A percentile compares a stretch with the other conserved stretches of the same genome.
Evolutionary conservation across 768 basidiomycete genomes (phyloP).

Genomic region (Trametes cinnabarina): DNA sequence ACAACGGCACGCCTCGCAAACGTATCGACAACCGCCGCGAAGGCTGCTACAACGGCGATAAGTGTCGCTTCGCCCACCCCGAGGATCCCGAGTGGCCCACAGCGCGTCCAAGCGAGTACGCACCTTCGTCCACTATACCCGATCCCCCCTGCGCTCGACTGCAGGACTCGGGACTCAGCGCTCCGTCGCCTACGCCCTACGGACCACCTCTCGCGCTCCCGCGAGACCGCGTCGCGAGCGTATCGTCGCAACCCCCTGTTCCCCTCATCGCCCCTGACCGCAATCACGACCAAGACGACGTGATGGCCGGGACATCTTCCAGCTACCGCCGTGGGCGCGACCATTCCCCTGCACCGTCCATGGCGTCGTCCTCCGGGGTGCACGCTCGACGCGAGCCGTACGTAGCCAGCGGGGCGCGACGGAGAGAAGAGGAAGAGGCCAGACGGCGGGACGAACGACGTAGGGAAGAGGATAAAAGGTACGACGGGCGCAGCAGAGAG

Average conservation of each 20-base stretch:
- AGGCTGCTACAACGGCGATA: slow-evolving; percentile 2
- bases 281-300: background rate
- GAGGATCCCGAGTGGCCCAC: slow-evolving; percentile 17
- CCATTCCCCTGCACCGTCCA: slow-evolving; percentile 2
- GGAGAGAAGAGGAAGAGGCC: slow-evolving; percentile 6
- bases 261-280: background rate
- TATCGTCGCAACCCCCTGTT: background rate
- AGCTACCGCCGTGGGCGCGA: background rate
- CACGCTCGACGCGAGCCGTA: background rate
- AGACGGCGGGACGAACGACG: background rate
- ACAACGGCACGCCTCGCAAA: slow-evolving; percentile 13
- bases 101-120: background rate
- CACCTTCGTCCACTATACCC: background rate
- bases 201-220: background rate
- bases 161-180: background rate
- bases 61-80: slow-evolving; percentile 23
- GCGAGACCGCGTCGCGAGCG: slow-evolving; percentile 2
- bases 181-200: background rate
- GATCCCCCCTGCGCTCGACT: background rate
- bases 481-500: background rate
- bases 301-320: background rate
- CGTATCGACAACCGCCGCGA: background rate
- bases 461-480: background rate
- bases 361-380: background rate
- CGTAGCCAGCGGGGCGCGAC: slow-evolving; percentile 4